Conservation (phyloP, 169 alveolate genomes). For the Cryptosporidium viatorum region DNA sequence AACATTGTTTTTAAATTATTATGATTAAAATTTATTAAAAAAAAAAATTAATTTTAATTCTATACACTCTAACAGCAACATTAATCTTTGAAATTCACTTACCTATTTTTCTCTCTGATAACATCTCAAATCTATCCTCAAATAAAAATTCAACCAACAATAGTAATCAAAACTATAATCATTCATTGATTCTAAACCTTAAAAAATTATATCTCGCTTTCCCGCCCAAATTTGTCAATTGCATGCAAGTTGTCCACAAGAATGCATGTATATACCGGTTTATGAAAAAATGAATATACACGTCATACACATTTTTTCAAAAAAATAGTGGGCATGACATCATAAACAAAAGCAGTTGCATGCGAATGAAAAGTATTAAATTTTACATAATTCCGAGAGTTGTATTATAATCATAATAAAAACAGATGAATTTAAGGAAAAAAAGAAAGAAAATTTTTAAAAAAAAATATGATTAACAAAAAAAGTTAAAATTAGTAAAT, state of each 20-base stretch:
- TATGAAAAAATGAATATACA: slow-evolving; percentile 2
- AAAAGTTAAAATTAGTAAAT: not conserved
- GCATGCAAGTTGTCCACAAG: slow-evolving; percentile 42
- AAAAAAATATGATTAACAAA: not conserved
- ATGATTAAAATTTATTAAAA: not conserved
- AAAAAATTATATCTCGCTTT: not conserved
- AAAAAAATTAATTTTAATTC: not conserved
- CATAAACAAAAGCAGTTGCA: not conserved
- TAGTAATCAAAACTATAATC: not conserved
- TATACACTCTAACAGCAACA: not conserved
- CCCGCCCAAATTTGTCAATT: not conserved
- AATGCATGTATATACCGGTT: slow-evolving; percentile 64
- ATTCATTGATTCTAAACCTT: not conserved
- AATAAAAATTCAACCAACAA: not conserved
- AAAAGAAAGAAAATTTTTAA: not conserved
- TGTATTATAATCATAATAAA: slow-evolving; percentile 5
- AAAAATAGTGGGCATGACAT: not conserved
- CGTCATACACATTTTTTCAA: slow-evolving; percentile 5
- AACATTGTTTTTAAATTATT: not conserved
- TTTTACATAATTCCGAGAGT: slow-evolving; percentile 55
- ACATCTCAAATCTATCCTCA: not conserved
- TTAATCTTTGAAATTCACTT: not conserved
- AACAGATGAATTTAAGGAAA: not conserved
- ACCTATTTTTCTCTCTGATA: slow-evolving; percentile 17
- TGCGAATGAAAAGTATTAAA: slow-evolving; percentile 23